These are phyloP conservation scores for Syzygium jambos DNA, from an alignment of 345 rosid species.

Conservation along the genomic window DNA sequence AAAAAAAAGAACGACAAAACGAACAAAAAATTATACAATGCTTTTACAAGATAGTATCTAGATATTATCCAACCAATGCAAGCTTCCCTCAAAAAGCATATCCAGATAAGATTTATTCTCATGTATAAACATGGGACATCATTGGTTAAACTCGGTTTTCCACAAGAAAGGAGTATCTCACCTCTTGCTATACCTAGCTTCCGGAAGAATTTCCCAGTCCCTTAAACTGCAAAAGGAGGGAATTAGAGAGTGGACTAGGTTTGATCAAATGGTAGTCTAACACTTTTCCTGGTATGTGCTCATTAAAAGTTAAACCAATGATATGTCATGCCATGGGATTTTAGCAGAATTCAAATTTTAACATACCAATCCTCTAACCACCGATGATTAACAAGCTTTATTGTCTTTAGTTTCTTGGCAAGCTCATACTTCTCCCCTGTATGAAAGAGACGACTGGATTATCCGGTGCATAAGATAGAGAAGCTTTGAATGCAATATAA, in stretches of 20 bases:
- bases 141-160: neutral
- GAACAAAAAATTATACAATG: neutral
- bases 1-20: neutral
- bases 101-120: neutral
- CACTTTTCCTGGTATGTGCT: neutral
- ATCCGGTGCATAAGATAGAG: neutral
- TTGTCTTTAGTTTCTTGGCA: constrained; percentile 64
- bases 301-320: neutral
- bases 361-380: constrained; percentile 95
- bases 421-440: constrained; percentile 94
- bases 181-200: constrained; percentile 71
- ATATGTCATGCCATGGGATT: neutral
- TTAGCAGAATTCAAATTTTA: neutral
- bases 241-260: neutral
- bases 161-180: constrained; percentile 10
- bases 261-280: neutral
- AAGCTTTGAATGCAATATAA: neutral
- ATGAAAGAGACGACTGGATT: constrained; percentile 3
- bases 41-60: neutral
- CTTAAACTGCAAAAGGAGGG: constrained; percentile 46
- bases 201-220: constrained; percentile 82
- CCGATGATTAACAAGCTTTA: constrained; percentile 77
- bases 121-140: neutral
- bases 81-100: neutral
- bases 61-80: neutral